phyloP scores from a whole-genome alignment of 352 stramenopile genomes.

The Hyaloperonospora brassicae region DNA sequence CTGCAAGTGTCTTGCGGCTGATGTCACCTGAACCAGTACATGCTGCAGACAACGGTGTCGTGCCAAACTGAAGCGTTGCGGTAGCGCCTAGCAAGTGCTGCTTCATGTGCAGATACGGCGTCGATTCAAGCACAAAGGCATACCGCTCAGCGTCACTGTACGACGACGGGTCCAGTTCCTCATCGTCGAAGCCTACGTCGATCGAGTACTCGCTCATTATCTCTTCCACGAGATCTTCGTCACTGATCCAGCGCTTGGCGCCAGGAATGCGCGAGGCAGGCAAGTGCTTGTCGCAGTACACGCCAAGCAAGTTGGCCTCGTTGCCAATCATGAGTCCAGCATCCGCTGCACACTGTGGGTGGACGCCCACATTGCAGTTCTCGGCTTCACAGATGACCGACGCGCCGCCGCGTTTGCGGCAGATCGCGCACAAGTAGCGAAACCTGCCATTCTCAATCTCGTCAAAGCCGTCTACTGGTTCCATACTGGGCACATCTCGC shows the following conservation, averaged over 20 bases:
- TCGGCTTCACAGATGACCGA: slow-evolving; percentile 77
- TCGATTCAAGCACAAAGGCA: slow-evolving; percentile 71
- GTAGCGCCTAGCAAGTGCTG: slow-evolving; percentile 37
- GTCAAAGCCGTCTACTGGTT: slow-evolving; percentile 75
- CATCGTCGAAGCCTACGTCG: slow-evolving; percentile 36
- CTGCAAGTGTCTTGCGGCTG: slow-evolving; percentile 22
- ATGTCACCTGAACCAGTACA: slow-evolving; percentile 17
- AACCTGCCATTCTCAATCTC: slow-evolving; percentile 81
- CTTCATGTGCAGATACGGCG: slow-evolving; percentile 46
- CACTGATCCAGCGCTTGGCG: slow-evolving; percentile 78
- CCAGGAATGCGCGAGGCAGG: slow-evolving; percentile 51
- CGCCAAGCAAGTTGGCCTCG: slow-evolving; percentile 52
- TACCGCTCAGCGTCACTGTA: slow-evolving; percentile 42
- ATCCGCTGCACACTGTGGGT: slow-evolving; percentile 65
- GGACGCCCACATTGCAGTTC: slow-evolving; percentile 70
- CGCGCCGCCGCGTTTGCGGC: slow-evolving; percentile 67
- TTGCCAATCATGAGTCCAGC: slow-evolving; percentile 76
- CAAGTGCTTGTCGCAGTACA: slow-evolving; percentile 83
- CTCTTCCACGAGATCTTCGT: slow-evolving; percentile 76
- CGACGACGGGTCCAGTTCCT: slow-evolving; percentile 19
- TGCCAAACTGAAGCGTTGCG: slow-evolving; percentile 30
- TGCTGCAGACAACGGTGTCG: slow-evolving; percentile 10
- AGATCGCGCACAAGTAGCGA: slow-evolving; percentile 72
- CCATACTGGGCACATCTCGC: slow-evolving; percentile 73
- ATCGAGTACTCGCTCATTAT: slow-evolving; percentile 73